Evolutionary conservation across 805 yeast genomes (phyloP), one percentile per base, ranked within the genome.

Genomic region (Huiozyma naganishii): DNA sequence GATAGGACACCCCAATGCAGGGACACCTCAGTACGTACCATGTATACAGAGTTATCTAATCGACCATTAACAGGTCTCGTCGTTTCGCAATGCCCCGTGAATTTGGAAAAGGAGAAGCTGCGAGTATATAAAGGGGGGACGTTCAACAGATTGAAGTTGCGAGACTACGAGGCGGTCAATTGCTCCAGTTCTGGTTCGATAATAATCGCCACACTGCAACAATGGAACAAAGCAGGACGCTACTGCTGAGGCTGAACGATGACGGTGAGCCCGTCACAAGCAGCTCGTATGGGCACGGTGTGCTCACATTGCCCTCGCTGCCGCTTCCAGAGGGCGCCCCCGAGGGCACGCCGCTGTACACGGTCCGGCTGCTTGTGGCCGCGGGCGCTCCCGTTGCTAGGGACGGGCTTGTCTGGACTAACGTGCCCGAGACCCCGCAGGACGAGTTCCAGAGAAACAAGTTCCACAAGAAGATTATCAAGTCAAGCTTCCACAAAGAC

Each of bases 341-440:
- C 17, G 42, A 51, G 7, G 75, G 73, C 4, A 73, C 73, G 41
- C 67, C 69, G 4, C 53, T 78, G 30, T 76, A 60, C 52, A 65
- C 63, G 6, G 66, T 90, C 41, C 70, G 79, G 37, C 68, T 90
- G 47, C 73, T 74, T 43, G 65, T 90, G 46, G 77, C 80, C 33
- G 92, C 95, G 2, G 85, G 95, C 8, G 73, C 90, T 6, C 72
- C 75, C 11, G 75, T 87, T 11, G 69, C 85, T 7, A 75, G 83
- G 53, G 76, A 78, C 30, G 96, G 92, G 6, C 65, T 69, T 6
- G 68, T 90, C 30, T 76, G 80, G 76, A 77, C 85, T 39, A 89
- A 89, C 62, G 73, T 79, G 10, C 94, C 95, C 1, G 67, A 70
- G 2, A 53, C 57, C 12, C 58, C 53, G 32, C 50, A 52, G 4